Evolutionary conservation across 2,329 filamentous ascomycete genomes (phyloP), one percentile per base, ranked within the genome.

Genomic region (Dryadomyces quercus-mongolicae): DNA sequence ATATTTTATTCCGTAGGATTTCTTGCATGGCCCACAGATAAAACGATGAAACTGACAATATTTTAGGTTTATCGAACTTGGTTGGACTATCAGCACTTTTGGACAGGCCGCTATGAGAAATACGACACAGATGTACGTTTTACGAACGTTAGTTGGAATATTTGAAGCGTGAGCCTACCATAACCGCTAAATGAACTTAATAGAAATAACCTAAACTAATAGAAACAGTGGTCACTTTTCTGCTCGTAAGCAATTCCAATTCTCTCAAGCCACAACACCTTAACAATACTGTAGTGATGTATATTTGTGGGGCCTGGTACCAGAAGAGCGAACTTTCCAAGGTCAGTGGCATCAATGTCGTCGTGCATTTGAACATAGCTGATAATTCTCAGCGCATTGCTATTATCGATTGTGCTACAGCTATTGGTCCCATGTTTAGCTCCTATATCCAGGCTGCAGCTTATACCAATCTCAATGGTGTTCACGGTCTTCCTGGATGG

Each of bases 401-500:
- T 25, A 59, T 59, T 22, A 42, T 57, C 36, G 49, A 59, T 43
- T 38, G 20, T 10, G 54, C 57, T 7, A 45, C 57, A 3, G 44
- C 45, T 5, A 57, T 65, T 0, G 67, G 63, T 0, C 63, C 63
- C 13, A 62, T 62, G 56, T 60, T 62, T 20, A 58, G 59, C 18
- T 61, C 64, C 0, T 68, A 69, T 25, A 60, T 69, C 0, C 67
- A 68, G n/a, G 64, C 67, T 1, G 66, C 62, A 0, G 74, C 74
- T 0, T 77, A 78, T 59, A 73, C 66, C 13, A 74, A 74, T 25
- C 66, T 77, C 0, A 73, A 75, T 18, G 75, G 74, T 0, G 66
- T 73, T 0, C 64, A 64, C 4, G 76, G 75, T 0, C 70, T 74
- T 62, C 64, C 71, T 0, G 76, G 76, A 0, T 78, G 74, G 74